Evolutionary conservation across 768 basidiomycete species (phyloP).

Genomic region (Mycena metata): DNA sequence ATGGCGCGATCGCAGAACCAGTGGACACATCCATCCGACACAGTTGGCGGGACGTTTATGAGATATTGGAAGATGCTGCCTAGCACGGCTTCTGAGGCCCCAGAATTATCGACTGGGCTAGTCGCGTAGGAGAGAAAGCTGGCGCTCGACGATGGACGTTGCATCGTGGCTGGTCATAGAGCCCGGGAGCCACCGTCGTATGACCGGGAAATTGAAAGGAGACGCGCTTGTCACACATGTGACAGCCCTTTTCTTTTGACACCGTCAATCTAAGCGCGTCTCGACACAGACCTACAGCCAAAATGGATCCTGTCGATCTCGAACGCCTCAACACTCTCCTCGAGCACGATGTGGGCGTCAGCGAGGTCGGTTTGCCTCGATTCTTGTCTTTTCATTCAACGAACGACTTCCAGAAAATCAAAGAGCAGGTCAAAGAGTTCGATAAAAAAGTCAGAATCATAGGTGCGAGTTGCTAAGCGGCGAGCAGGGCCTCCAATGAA

Average conservation of each 20-base stretch:
- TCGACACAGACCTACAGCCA: too few relatives aligned
- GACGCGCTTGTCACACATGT: slow-evolving; percentile 10
- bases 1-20: slow-evolving; percentile 86
- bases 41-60: slow-evolving; percentile 57
- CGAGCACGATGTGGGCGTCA: slow-evolving; percentile 72
- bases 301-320: slow-evolving; percentile 72
- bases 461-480: slow-evolving; percentile 33
- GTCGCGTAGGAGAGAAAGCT: slow-evolving; percentile 72
- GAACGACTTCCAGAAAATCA: slow-evolving; percentile 73
- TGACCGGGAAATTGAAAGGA: neutral
- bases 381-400: slow-evolving; percentile 24
- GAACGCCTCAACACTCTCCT: slow-evolving; percentile 70
- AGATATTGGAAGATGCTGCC: slow-evolving; percentile 66
- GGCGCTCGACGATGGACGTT: slow-evolving; percentile 55
- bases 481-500: neutral
- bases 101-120: slow-evolving; percentile 65
- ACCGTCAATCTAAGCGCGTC: too few relatives aligned
- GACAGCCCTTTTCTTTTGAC: too few relatives aligned
- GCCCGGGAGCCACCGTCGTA: slow-evolving; percentile 15
- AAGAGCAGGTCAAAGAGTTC: slow-evolving; percentile 78
- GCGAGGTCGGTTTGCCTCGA: slow-evolving; percentile 63
- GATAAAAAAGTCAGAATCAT: slow-evolving; percentile 83
- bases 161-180: slow-evolving; percentile 39
- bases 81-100: slow-evolving; percentile 64
- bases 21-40: slow-evolving; percentile 63